Conservation (phyloP, 208 protist genomes). For the Crithidia brevicula region DNA sequence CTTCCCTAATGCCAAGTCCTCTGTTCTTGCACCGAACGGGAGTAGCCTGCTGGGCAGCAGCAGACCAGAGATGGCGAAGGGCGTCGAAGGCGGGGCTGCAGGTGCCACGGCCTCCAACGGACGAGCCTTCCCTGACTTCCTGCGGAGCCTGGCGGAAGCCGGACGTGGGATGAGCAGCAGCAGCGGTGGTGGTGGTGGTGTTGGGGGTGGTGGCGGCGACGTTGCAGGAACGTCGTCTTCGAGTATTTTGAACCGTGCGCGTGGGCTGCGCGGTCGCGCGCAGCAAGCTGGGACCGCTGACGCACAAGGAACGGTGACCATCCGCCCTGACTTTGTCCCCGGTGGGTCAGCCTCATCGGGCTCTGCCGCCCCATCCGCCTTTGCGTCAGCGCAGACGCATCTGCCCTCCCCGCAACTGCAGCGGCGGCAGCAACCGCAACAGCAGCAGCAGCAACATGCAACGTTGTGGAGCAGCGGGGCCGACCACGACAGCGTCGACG, state of each 20-base stretch:
- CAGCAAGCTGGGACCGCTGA: neutral
- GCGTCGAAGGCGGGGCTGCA: neutral
- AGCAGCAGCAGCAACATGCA: neutral
- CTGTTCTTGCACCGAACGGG: neutral
- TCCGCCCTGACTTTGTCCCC: neutral
- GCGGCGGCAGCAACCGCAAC: constrained; percentile 1
- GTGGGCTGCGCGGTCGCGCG: constrained; percentile 10
- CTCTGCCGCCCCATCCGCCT: neutral
- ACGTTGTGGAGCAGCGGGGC: constrained; percentile 4
- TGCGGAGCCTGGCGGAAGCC: constrained; percentile 8
- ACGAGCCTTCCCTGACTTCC: constrained; percentile 6
- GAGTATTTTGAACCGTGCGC: neutral
- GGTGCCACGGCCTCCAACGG: neutral
- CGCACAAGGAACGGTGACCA: constrained; percentile 1
- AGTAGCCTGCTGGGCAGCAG: neutral
- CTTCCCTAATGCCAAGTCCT: too few species aligned
- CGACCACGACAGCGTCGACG: constrained; percentile 11
- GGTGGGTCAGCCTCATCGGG: neutral
- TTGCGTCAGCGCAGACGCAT: neutral
- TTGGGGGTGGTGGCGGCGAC: neutral
- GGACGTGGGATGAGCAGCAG: neutral
- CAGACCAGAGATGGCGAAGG: neutral
- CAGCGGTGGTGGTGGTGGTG: neutral
- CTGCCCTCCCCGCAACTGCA: neutral
- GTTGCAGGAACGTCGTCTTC: too few species aligned